Evolutionary conservation across 1,139 yeast genomes (phyloP), one percentile per base, ranked within the genome.

Genomic region (Pichia sp.): DNA sequence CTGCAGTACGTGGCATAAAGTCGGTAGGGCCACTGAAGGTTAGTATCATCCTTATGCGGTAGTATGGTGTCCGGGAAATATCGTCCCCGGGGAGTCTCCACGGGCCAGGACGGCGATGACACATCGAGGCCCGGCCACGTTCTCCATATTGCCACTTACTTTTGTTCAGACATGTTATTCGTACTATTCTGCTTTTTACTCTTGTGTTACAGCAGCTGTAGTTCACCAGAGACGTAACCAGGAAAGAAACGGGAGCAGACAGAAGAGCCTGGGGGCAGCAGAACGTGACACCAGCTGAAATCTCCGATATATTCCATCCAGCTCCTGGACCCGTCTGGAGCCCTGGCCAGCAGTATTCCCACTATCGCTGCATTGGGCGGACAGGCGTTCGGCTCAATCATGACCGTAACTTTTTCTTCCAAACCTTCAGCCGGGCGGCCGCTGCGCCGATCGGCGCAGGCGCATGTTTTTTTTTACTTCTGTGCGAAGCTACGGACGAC

Each of bases 1-100:
- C 90, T 83, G 55, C 19, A 42, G 11, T 23, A 43, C 23, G 23
- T 19, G 23, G 23, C 23, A 19, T 3, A 11, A 43, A 43, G 23
- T 6, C 26, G 23, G 7, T 7, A 43, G 23, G 3, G 47, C 19
- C 34, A 29, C 3, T 30, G 8, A 26, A 26, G 42, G 53, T 51
- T 51, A 51, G 53, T 51, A 51, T 46, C 40, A 15, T 36, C 15
- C 10, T 36, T 13, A 13, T 19, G 23, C 23, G 23, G 23, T 19
- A 19, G 23, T 19, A 19, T 19, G 23, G 23, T 19, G 15, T 11
- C n/a, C 40, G 13, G 13, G 47, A 44, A n/a, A 40, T 40, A n/a
- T 19, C 23, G 23, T 19, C 3, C 23, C 23, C 3, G 23, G 23
- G 23, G 23, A 19, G 3, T 19, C 23, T 19, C 23, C 23, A 19